phyloP scores from a whole-genome alignment of 495 filamentous ascomycete species.

The Hypomontagnella submonticulosa region DNA sequence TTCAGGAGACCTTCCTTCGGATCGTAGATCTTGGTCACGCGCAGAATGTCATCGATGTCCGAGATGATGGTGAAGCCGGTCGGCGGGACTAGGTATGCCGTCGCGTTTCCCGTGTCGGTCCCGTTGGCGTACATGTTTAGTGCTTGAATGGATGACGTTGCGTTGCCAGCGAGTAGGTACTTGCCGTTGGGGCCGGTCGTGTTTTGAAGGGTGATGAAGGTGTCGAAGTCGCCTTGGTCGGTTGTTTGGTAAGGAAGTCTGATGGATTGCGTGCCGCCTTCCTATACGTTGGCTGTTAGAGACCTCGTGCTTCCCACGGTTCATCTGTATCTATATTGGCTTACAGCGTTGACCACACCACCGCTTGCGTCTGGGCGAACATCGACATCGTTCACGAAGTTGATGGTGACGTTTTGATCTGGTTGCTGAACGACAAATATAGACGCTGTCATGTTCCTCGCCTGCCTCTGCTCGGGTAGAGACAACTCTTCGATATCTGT shows the following conservation, averaged over 20 bases:
- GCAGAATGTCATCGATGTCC: constrained; percentile 84
- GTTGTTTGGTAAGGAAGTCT: constrained; percentile 69
- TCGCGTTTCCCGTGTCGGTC: constrained; percentile 74
- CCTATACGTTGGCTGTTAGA: constrained; percentile 4
- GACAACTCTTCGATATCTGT: constrained; percentile 68
- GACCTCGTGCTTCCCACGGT: not conserved
- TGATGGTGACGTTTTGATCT: constrained; percentile 69
- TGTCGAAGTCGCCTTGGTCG: constrained; percentile 74
- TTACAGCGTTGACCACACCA: constrained; percentile 50
- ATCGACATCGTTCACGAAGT: constrained; percentile 64
- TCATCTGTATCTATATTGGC: constrained; percentile 13
- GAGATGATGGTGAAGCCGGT: constrained; percentile 74
- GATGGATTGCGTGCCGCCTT: constrained; percentile 66
- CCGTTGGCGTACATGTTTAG: constrained; percentile 73
- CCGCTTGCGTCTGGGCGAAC: constrained; percentile 47
- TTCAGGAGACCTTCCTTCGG: constrained; percentile 79
- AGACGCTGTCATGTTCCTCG: constrained; percentile 75
- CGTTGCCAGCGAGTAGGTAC: constrained; percentile 66
- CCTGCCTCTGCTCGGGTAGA: constrained; percentile 67
- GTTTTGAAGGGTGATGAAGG: constrained; percentile 68
- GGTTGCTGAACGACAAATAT: constrained; percentile 79
- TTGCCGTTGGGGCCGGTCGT: constrained; percentile 58
- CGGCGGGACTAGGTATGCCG: constrained; percentile 77
- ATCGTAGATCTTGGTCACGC: constrained; percentile 83
- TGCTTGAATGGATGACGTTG: constrained; percentile 68